Base-by-base conservation (phyloP, 2,329 filamentous ascomycete species). In the Alternaria burnsii region DNA sequence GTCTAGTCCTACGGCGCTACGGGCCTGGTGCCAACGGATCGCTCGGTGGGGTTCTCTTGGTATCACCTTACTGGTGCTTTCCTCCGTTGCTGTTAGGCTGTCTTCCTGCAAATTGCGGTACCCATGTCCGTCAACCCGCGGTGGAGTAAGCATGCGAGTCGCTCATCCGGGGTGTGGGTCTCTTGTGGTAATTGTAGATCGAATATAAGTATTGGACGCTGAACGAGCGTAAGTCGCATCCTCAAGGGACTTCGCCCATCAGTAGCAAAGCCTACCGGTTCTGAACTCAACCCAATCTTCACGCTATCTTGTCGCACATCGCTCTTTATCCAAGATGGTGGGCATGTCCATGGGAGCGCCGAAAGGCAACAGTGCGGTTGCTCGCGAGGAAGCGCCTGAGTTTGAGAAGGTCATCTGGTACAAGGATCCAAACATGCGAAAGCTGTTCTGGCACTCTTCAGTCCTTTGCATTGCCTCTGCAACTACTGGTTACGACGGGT, bases 401-500 rank as follows among this genome's bases (percentile, higher is more conserved):
- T 84, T 85, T 59, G 82, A 84, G 68, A 80, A 68, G 65, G 83
- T 87, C 52, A 73, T 81, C 65, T 87, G 85, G 85, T 82, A 71
- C 42, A 84, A 81, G 69, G 82, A 86, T 8, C 83, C 84, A 14
- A 84, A 84, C 46, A 79, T 87, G 74, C 79, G 85, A 70, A 83
- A 84, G 75, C 78, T 87, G 18, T 87, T 86, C 77, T 83, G 83
- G 67, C 84, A 81, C 68, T 81, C 81, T 38, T 74, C 80, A 58
- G 69, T 85, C 55, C 81, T 85, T 47, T 84, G 82, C 61, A 71
- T 86, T 66, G 83, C 83, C 47, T 87, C 85, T 16, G 85, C 85
- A 18, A 86, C 85, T 34, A 86, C 84, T 40, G 82, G 83, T 71
- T 85, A 85, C 72, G 83, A 86, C 82, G 82, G 83, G 83, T 85